Evolutionary conservation across 805 yeast genomes (phyloP), one percentile per base, ranked within the genome.

Genomic region (Barnettozyma sp.): DNA sequence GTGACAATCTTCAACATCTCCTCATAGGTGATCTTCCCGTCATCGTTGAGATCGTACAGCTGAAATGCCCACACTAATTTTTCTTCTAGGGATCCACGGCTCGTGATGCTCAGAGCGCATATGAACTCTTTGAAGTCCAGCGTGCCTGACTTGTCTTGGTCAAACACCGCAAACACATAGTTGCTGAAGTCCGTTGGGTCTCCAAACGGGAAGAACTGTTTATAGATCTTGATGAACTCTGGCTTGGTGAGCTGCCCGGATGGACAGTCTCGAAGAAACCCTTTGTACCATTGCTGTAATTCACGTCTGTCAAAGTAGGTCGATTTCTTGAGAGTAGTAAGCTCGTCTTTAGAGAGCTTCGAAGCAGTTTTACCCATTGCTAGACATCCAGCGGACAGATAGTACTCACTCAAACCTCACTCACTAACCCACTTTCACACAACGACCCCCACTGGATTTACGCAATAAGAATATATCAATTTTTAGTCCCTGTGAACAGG

Each of bases 191-290:
- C 90, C 4, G 82, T 74, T 1, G 98, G 96, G 52, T 90, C 95
- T 0, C 99, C 99, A 65, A 92, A 92, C 14, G 99, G 99, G 68
- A 92, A 92, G 59, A 90, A 92, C 54, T 92, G 97, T 56, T 85
- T 85, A 64, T 88, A 94, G 14, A 92, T 88, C 58, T 84, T 85
- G 46, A 82, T 77, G 58, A 92, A 86, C 54, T 92, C 97, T 32
- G 81, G 84, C 51, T 80, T 82, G 3, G 87, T 76, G 19, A 92
- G 66, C 55, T 81, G 88, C 1, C 97, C 97, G 22, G 76, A 69
- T 1, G 97, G 97, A 56, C 96, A 90, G 58, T 92, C 98, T 54
- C 96, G 71, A 27, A 82, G 66, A 50, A 92, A 92, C 3, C 97
- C 97, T 56, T 90, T 90, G 56, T 90, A 90, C 99, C 99, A 92